Conservation (phyloP, 768 basidiomycete genomes). For the Lepiota brunneoincarnata region DNA sequence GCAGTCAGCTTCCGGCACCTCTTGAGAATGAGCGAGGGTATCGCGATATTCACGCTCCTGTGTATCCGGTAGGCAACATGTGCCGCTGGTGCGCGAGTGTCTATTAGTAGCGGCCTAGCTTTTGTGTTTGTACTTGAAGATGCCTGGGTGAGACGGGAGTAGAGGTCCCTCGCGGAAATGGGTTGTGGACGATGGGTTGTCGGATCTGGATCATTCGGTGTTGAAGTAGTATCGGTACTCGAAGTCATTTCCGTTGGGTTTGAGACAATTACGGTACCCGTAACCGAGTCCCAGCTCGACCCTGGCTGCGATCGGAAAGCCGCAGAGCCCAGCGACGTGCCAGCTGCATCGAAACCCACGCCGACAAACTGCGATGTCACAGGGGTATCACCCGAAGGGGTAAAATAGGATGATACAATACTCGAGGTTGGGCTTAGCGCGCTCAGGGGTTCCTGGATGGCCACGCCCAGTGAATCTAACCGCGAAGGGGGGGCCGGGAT, state of each 20-base stretch:
- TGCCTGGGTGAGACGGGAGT: constrained; percentile 19
- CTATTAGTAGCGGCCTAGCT: constrained; percentile 67
- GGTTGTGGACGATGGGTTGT: not conserved
- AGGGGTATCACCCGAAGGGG: constrained; percentile 39
- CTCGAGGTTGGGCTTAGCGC: constrained; percentile 46
- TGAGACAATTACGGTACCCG: not conserved
- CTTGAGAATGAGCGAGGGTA: constrained; percentile 89
- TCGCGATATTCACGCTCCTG: constrained; percentile 78
- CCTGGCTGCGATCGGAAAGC: not conserved
- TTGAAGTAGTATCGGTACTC: not conserved
- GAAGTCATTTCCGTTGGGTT: not conserved
- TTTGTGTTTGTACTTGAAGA: constrained; percentile 21
- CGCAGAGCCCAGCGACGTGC: not conserved
- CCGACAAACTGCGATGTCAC: constrained; percentile 12
- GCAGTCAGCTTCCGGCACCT: constrained; percentile 62
- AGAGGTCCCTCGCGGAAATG: constrained; percentile 16
- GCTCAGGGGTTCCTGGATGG: constrained; percentile 25
- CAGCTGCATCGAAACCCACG: not conserved
- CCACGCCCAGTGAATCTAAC: constrained; percentile 8
- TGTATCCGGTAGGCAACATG: constrained; percentile 65
- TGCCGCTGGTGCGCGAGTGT: constrained; percentile 70
- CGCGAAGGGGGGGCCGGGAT: not conserved
- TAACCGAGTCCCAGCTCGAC: not conserved
- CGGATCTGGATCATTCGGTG: constrained; percentile 9
- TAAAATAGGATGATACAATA: constrained; percentile 46